These are phyloP conservation scores for Panicum miliaceum DNA, from an alignment of 176 grass and related monocot genomes.

Conservation along the genomic window DNA sequence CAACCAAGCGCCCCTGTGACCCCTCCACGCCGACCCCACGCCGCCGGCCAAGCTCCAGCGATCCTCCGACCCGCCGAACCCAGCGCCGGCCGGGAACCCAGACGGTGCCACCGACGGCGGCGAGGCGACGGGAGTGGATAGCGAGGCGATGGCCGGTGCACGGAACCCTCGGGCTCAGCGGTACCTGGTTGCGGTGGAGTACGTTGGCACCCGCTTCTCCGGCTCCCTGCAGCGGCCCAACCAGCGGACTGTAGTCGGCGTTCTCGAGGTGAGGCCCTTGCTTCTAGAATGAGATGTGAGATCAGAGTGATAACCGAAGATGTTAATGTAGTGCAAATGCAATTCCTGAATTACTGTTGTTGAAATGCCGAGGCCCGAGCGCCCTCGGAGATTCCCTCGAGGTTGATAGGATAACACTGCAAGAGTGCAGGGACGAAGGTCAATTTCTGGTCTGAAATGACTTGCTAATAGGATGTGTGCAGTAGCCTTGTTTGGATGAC, in stretches of 20 bases:
- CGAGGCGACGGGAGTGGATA: not conserved
- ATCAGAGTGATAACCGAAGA: not conserved
- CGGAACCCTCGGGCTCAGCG: constrained; percentile 69
- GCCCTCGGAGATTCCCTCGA: not conserved
- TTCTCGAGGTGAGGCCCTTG: constrained; percentile 68
- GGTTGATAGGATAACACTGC: not conserved
- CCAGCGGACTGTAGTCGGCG: constrained; percentile 83
- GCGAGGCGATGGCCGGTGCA: constrained; percentile 34
- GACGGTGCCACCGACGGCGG: not conserved
- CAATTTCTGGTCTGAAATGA: not conserved
- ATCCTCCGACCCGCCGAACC: constrained; percentile 23
- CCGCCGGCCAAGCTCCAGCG: constrained; percentile 45
- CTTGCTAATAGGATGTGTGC: not conserved
- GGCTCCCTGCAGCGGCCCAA: constrained; percentile 86
- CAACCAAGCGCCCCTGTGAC: constrained; percentile 38
- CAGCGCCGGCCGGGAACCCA: not conserved
- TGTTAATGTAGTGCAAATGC: not conserved
- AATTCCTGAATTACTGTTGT: constrained; percentile 4
- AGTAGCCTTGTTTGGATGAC: not conserved
- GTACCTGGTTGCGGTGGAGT: constrained; percentile 90
- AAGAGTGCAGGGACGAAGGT: not conserved
- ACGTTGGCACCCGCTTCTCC: constrained; percentile 80
- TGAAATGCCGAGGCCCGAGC: not conserved
- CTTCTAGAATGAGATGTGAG: constrained; percentile 4
- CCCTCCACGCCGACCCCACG: constrained; percentile 5